Evolutionary conservation across 768 basidiomycete species (phyloP).

Genomic region (Hygrocybe coccinea): DNA sequence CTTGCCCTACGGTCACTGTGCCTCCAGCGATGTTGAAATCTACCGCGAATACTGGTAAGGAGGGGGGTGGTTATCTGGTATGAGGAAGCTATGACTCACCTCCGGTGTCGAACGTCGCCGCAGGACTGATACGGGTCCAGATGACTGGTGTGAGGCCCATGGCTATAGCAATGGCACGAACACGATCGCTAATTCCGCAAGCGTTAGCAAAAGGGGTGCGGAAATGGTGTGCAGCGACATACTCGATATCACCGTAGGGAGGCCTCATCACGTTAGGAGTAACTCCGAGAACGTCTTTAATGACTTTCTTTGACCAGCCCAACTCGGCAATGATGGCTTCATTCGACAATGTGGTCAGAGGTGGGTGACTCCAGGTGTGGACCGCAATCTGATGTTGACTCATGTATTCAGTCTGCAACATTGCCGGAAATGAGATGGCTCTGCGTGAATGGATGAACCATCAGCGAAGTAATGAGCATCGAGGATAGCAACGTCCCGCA

Average conservation of each 20-base stretch:
- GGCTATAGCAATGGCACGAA: conserved; percentile 74
- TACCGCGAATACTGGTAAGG: conserved; percentile 18
- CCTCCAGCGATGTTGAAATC: conserved; percentile 83
- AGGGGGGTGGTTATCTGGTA: conserved; percentile 7
- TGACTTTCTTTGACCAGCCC: conserved; percentile 81
- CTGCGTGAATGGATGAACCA: no score
- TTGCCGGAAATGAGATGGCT: conserved; percentile 61
- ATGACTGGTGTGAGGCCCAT: conserved; percentile 83
- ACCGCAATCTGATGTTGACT: conserved; percentile 71
- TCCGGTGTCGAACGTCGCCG: conserved; percentile 65
- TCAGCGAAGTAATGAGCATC: neutral
- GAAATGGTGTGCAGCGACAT: conserved; percentile 19
- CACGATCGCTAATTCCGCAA: conserved; percentile 60
- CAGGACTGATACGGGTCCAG: conserved; percentile 67
- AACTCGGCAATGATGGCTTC: conserved; percentile 84
- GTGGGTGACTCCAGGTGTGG: conserved; percentile 66
- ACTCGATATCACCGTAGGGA: conserved; percentile 79
- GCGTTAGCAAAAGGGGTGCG: neutral
- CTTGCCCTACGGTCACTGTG: conserved; percentile 48
- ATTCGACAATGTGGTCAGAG: conserved; percentile 68
- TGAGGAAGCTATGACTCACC: conserved; percentile 33
- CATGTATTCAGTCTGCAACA: conserved; percentile 74
- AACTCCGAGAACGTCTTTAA: conserved; percentile 75
- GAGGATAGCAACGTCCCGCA: neutral
- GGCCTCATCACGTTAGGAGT: conserved; percentile 78